phyloP scores from a whole-genome alignment of 2,329 filamentous ascomycete species.

The Fusarium sp. region DNA sequence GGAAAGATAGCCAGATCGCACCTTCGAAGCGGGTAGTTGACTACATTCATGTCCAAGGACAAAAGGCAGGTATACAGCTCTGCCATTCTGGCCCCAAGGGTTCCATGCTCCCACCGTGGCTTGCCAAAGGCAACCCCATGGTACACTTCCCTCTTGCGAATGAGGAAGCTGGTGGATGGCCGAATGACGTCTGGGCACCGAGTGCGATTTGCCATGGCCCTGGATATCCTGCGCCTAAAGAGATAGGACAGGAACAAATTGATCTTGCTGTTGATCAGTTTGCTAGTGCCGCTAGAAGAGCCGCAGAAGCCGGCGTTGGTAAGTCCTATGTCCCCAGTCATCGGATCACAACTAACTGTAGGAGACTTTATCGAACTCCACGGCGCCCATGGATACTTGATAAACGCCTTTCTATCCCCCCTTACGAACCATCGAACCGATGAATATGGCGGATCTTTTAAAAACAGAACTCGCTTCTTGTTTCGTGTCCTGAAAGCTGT shows the following conservation, averaged over 20 bases:
- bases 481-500: conserved; percentile 61
- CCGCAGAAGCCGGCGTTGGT: neutral
- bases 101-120: neutral
- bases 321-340: fast-evolving
- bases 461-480: conserved; percentile 69
- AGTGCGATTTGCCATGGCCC: neutral
- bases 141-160: neutral
- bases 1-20: neutral
- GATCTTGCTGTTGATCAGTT: neutral
- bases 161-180: neutral
- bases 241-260: neutral
- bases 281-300: neutral
- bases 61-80: neutral
- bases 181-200: neutral
- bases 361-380: conserved; percentile 1
- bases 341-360: fast-evolving
- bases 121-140: neutral
- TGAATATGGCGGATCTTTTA: conserved; percentile 70
- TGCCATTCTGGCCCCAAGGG: neutral
- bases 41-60: neutral
- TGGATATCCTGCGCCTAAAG: neutral
- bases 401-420: neutral
- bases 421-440: conserved; percentile 59
- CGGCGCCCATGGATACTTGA: neutral
- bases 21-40: neutral